A percentile compares a stretch with the other conserved stretches of the same genome.
Evolutionary conservation across 2,329 filamentous ascomycete genomes (phyloP).

Genomic region (Endoconidiophora laricicola): DNA sequence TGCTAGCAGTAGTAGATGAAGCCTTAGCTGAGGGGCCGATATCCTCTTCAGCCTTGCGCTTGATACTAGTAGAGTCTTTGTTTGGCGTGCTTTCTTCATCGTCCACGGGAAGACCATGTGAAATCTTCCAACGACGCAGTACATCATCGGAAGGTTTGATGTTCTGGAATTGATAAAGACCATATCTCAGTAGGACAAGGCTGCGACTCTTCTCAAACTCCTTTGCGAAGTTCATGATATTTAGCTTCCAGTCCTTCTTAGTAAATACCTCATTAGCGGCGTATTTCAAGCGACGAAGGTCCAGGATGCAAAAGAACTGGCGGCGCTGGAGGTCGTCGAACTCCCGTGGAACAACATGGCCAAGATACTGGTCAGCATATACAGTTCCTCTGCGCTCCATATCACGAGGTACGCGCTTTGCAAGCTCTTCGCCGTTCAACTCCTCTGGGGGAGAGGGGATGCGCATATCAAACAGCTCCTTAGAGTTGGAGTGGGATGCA

Average conservation of each 20-base stretch:
- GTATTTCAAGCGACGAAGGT: conserved; percentile 44
- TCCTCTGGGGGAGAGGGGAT: conserved; percentile 40
- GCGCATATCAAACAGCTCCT: conserved; percentile 40
- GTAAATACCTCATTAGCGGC: conserved; percentile 43
- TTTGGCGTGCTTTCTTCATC: conserved; percentile 19
- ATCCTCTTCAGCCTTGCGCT: conserved; percentile 42
- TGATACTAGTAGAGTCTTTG: conserved; percentile 23
- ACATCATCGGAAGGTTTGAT: conserved; percentile 41
- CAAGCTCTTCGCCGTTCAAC: conserved; percentile 37
- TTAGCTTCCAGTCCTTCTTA: conserved; percentile 46
- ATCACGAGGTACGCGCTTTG: conserved; percentile 36
- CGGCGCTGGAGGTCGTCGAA: conserved; percentile 42
- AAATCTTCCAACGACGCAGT: conserved; percentile 40
- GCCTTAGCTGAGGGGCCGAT: conserved; percentile 22
- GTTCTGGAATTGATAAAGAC: conserved; percentile 46
- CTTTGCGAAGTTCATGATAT: conserved; percentile 45
- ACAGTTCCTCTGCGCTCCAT: conserved; percentile 35
- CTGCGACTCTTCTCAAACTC: conserved; percentile 48
- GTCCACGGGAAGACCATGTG: conserved; percentile 35
- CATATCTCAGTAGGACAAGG: conserved; percentile 43
- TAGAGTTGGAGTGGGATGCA: conserved; percentile 27
- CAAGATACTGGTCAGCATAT: conserved; percentile 43
- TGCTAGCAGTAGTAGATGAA: conserved; percentile 16
- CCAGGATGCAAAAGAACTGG: conserved; percentile 47
- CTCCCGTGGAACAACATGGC: conserved; percentile 38